Evolutionary conservation across 2,329 filamentous ascomycete species (phyloP), one percentile per base, ranked within the genome.

Genomic region (Epichloe gansuensis): DNA sequence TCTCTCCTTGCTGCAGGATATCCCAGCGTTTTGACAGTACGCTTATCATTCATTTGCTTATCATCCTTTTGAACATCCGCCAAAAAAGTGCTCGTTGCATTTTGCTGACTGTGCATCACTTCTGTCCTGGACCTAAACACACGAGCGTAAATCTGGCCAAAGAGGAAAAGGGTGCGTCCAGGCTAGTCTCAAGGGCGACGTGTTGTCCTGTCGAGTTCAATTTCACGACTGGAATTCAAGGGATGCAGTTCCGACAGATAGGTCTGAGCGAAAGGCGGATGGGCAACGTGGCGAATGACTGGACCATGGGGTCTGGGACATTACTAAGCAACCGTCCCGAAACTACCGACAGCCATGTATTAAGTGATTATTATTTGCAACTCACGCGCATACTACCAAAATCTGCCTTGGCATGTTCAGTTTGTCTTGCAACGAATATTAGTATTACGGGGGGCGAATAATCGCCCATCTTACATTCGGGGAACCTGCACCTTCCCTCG

Each of bases 161-260:
- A 17, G 25, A 31, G n/a, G 23, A 11, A 34, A 25, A 39, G 13
- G 7, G 46, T 35, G 21, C n/a, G 8, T 38, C 34, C 17, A 47
- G 25, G 23, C 34, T 38, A 38, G 45, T 35, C 17, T 23, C n/a
- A 13, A 23, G 15, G 44, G n/a, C 15, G 9, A 34, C 8, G 15
- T 21, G 23, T 25, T 15, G 40, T 43, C 38, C 5, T n/a, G 39
- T 44, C 40, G 21, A 44, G 23, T 4, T 39, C 3, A 39, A 42
- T 47, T 21, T 35, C 9, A 23, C 31, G 35, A 51, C 52, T 53
- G 52, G 48, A 53, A 53, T 53, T 48, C 44, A 53, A 53, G 52
- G 52, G 52, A 51, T 51, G 52, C 31, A 31, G 50, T 48, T 48
- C 23, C 8, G 27, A 7, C 1, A 31, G 7, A 31, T 27, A 1